Evolutionary conservation across 805 yeast species (phyloP).

Genomic region (Lachancea sp.): DNA sequence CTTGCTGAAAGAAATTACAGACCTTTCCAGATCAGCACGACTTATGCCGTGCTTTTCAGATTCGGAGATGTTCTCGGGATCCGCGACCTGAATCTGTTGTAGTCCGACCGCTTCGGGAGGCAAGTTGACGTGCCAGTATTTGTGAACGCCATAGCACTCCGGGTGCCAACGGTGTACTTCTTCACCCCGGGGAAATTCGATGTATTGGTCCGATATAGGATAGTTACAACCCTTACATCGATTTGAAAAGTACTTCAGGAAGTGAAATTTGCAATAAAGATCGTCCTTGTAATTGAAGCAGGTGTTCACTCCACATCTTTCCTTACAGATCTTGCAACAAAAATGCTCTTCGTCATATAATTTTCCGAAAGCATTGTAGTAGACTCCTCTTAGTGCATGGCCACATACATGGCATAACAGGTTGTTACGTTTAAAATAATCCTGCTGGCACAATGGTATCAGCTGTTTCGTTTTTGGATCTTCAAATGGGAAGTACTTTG

Average conservation of each 20-base stretch:
- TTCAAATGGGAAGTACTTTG: conserved; percentile 84
- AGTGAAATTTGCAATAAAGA: conserved; percentile 88
- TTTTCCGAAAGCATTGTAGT: conserved; percentile 86
- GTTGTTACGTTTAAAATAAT: conserved; percentile 79
- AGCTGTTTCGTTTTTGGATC: conserved; percentile 34
- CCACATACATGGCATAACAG: conserved; percentile 84
- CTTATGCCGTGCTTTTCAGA: conserved; percentile 33
- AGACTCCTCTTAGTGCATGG: conserved; percentile 81
- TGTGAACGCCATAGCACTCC: conserved; percentile 95
- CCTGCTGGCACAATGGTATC: conserved; percentile 80
- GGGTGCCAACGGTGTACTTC: conserved; percentile 97
- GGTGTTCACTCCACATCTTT: conserved; percentile 84
- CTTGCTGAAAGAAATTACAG: conserved; percentile 62
- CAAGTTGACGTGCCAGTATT: conserved; percentile 88
- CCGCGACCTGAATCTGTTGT: conserved; percentile 22
- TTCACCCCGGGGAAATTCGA: conserved; percentile 86
- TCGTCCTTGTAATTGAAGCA: conserved; percentile 81
- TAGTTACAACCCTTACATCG: conserved; percentile 91
- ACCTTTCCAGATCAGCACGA: conserved; percentile 43
- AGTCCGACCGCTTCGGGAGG: conserved; percentile 54
- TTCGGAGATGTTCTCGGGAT: conserved; percentile 8
- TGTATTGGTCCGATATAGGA: conserved; percentile 89
- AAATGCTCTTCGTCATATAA: conserved; percentile 95
- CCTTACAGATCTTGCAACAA: conserved; percentile 79
- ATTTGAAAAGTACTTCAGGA: conserved; percentile 76